These are phyloP conservation scores for Clarkia xantiana DNA, from an alignment of 345 rosid genomes.

Conservation along the genomic window DNA sequence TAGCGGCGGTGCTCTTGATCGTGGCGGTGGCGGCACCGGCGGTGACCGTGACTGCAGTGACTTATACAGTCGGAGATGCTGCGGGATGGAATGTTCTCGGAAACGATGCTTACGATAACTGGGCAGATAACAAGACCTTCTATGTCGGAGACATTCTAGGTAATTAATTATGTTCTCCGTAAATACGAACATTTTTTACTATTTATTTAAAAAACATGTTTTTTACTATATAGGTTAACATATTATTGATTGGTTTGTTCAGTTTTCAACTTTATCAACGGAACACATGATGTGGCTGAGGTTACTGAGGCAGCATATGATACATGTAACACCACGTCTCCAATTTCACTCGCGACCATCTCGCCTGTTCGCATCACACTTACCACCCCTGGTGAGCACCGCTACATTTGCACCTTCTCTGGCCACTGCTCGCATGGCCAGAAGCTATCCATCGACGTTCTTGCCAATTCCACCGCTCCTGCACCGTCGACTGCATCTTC, in stretches of 20 bases:
- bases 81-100: constrained; percentile 11
- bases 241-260: not conserved
- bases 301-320: constrained; percentile 27
- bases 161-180: constrained; percentile 1
- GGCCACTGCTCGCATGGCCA: constrained; percentile 27
- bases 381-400: constrained; percentile 29
- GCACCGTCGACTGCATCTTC: not conserved
- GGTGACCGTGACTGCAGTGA: constrained; percentile 7
- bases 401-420: constrained; percentile 15
- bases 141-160: constrained; percentile 11
- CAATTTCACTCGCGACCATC: constrained; percentile 9
- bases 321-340: constrained; percentile 19
- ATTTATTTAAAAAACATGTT: no score
- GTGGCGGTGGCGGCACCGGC: not conserved
- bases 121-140: constrained; percentile 16
- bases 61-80: constrained; percentile 10
- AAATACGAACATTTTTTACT: no score
- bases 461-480: not conserved
- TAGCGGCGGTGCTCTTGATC: not conserved
- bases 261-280: constrained; percentile 22
- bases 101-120: constrained; percentile 3
- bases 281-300: no score
- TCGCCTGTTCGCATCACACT: constrained; percentile 28
- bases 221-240: no score
- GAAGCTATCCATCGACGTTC: constrained; percentile 22